Base-by-base conservation (phyloP, 148 eudicot genomes). In the Amaranthus palmeri region DNA sequence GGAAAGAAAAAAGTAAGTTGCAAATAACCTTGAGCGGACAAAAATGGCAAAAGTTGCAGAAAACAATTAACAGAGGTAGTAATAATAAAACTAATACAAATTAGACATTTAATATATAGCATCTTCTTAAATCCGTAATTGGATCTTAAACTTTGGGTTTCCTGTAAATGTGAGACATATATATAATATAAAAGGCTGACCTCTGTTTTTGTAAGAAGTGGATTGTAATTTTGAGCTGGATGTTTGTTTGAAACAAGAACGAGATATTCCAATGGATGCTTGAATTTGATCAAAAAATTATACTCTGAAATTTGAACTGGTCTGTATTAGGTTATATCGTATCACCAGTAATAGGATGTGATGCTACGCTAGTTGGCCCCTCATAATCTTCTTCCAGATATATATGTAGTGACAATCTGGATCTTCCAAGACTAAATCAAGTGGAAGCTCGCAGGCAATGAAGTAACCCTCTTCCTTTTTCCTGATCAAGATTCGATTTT, bases 401-500 rank as follows among this genome's bases (percentile, higher is more conserved):
- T 25, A 25, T 25, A 25, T 25, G 36, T 0, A 25, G 36, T 25
- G 36, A 25, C 36, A 25, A 25, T 25, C 36, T 25, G 36, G 36
- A 25, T 25, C 36, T 25, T 25, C 36, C 36, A 25, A 25, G 36
- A 25, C 36, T 25, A 25, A 25, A 25, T 25, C 36, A 25, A 2
- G 36, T 25, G 36, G 36, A 25, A 25, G 36, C 36, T 85, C 93
- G 59, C 86, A 76, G 8, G 96, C 93, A 73, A 89, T 89, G 85
- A 88, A 91, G 76, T 77, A 93, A 7, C 83, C 91, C 55, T 89
- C 98, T 81, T 93, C 97, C 73, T 91, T 93, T 88, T 91, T 93
- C 77, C 98, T 93, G 83, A 53, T 77, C 50, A 76, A 76, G 15
- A 61, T 6, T 46, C 2, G 57, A 15, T 41, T 40, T 46, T 59